phyloP scores from a whole-genome alignment of 2,329 filamentous ascomycete genomes.

The Penicillium rolfsii region DNA sequence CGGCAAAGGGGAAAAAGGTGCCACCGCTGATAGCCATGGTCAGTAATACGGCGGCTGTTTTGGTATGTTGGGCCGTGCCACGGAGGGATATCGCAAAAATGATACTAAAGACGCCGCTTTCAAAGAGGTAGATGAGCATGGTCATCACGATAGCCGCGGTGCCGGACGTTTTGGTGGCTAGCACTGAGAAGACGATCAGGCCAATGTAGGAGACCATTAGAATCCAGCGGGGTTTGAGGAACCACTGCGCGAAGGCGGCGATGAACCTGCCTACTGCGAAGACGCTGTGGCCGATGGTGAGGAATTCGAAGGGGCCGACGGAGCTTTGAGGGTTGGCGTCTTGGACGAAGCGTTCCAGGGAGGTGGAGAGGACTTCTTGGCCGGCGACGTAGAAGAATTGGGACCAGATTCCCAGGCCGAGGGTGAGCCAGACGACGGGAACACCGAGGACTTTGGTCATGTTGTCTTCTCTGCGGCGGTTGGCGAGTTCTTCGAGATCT shows the following conservation, averaged over 20 bases:
- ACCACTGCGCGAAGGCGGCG: constrained; percentile 56
- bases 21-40: constrained; percentile 60
- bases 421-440: constrained; percentile 59
- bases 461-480: constrained; percentile 56
- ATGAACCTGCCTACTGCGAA: constrained; percentile 64
- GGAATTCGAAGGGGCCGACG: constrained; percentile 47
- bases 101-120: constrained; percentile 63
- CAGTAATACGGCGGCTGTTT: constrained; percentile 58
- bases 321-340: constrained; percentile 41
- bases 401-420: constrained; percentile 57
- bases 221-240: constrained; percentile 62
- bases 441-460: constrained; percentile 50
- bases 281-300: constrained; percentile 59
- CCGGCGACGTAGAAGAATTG: constrained; percentile 65
- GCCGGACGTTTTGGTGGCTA: constrained; percentile 56
- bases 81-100: constrained; percentile 63
- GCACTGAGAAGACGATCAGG: constrained; percentile 55
- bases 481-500: constrained; percentile 60
- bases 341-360: constrained; percentile 51
- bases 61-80: constrained; percentile 61
- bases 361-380: constrained; percentile 60
- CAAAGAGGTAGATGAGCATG: constrained; percentile 61
- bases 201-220: constrained; percentile 58
- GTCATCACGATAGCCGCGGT: constrained; percentile 51
- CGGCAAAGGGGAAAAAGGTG: constrained; percentile 59